Percentiles rank a stretch among this genome's conserved stretches.
These are phyloP conservation scores for Raffaelea albimanens DNA, from an alignment of 2,329 filamentous ascomycete genomes.

Conservation along the genomic window DNA sequence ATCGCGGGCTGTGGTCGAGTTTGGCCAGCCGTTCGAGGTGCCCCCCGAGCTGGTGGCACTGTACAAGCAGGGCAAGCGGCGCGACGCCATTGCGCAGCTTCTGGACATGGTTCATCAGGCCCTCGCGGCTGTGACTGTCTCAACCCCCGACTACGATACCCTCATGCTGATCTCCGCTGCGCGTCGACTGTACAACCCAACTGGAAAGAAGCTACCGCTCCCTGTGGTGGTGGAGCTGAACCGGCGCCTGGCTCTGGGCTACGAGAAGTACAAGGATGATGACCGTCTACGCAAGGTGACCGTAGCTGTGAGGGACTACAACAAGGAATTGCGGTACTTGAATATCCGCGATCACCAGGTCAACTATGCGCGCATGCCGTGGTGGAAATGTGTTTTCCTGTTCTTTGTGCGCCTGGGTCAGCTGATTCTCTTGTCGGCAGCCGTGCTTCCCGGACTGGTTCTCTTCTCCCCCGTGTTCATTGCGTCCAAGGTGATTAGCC, in stretches of 20 bases:
- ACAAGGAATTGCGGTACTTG: constrained; percentile 73
- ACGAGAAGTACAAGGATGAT: constrained; percentile 86
- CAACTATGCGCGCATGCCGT: constrained; percentile 77
- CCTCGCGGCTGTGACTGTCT: constrained; percentile 81
- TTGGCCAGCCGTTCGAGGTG: constrained; percentile 81
- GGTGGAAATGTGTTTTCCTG: constrained; percentile 63
- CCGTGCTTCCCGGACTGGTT: constrained; percentile 75
- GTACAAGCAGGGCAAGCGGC: constrained; percentile 72
- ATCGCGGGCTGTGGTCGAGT: constrained; percentile 90
- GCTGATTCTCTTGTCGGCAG: constrained; percentile 64
- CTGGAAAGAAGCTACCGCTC: constrained; percentile 84
- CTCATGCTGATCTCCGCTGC: constrained; percentile 95
- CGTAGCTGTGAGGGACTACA: constrained; percentile 72
- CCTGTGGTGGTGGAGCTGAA: constrained; percentile 93
- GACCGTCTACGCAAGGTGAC: constrained; percentile 69
- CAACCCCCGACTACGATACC: constrained; percentile 88
- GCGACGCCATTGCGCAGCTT: constrained; percentile 78
- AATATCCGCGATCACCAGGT: constrained; percentile 92
- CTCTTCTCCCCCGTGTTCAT: constrained; percentile 87
- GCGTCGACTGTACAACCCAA: constrained; percentile 85
- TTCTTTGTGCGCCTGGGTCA: constrained; percentile 75
- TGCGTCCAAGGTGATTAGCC: constrained; percentile 72
- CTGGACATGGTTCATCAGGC: constrained; percentile 81
- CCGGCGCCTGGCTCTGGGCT: constrained; percentile 80
- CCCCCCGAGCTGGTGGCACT: constrained; percentile 72